Evolutionary conservation across 2,329 filamentous ascomycete species (phyloP), one percentile per base, ranked within the genome.

Genomic region (Fusarium tjaetaba): DNA sequence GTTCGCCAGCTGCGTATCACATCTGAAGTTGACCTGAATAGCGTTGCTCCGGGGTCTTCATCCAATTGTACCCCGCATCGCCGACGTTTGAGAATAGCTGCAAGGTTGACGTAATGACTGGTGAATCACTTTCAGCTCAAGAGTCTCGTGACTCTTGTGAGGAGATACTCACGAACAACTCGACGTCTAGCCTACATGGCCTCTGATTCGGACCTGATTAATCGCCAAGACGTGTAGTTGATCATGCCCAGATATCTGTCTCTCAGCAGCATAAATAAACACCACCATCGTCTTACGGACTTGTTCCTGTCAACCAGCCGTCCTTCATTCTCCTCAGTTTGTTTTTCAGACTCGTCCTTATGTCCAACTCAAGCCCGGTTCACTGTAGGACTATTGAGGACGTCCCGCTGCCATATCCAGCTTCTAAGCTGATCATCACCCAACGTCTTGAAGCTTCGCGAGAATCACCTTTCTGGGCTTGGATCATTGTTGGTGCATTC

Each of bases 401-500:
- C 55, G 78, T 74, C 45, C 73, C 80, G 45, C 79, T 88, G 24
- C 86, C 86, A 6, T 75, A 78, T 49, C 84, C 86, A 6, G 86
- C 86, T 18, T 83, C 81, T 6, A 85, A 84, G 66, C 80, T 87
- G 34, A 72, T 85, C 71, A 81, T 87, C 56, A 85, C 83, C 24
- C 85, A 87, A 72, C 79, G 84, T 61, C 74, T 85, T 49, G 74
- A 82, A 57, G 68, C 78, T 14, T 80, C 79, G 22, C 78, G 75
- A 5, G 77, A 80, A 30, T 75, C 78, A 7, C 79, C 77, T 1
- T 81, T 76, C 65, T 87, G 85, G 84, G 85, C 83, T 22, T 87
- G 83, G 82, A 80, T 88, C 52, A 80, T 86, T 28, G 80, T 86
- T 20, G 86, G 82, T 0, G 82, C 83, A 2, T 88, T 87, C 60